Conservation (phyloP, 345 rosid genomes). For the Reutealis trisperma region DNA sequence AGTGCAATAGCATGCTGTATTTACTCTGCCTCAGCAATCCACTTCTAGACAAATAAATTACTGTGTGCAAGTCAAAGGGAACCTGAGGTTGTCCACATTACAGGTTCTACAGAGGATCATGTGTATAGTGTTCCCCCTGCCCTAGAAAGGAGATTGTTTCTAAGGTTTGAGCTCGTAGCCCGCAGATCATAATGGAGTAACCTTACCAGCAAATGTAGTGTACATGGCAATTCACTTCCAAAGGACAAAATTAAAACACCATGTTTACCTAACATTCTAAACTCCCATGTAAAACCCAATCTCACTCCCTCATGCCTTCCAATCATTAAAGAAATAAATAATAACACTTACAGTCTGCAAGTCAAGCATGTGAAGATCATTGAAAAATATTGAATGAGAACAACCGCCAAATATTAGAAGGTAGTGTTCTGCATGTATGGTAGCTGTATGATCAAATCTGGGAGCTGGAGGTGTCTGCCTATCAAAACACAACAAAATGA, state of each 20-base stretch:
- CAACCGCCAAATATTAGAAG: conserved; percentile 93
- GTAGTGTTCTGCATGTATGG: conserved; percentile 68
- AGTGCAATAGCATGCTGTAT: neutral
- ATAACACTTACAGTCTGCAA: conserved; percentile 67
- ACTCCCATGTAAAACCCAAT: neutral
- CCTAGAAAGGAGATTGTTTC: neutral
- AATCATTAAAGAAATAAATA: neutral
- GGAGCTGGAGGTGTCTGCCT: conserved; percentile 98
- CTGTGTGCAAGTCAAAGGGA: too few species aligned
- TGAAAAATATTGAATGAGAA: conserved; percentile 90
- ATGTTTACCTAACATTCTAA: neutral
- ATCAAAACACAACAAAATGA: conserved; percentile 40
- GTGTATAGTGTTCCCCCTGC: neutral
- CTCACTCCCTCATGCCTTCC: neutral
- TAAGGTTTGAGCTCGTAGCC: neutral
- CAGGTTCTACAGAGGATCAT: neutral
- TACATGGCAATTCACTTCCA: neutral
- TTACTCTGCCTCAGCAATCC: neutral
- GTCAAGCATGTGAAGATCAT: conserved; percentile 91
- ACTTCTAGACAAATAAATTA: neutral
- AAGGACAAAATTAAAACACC: neutral
- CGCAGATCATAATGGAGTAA: neutral
- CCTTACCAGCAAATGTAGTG: neutral
- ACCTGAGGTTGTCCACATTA: neutral
- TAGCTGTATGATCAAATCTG: conserved; percentile 95